Evolutionary conservation across 768 basidiomycete genomes (phyloP).

Genomic region (Chalciporus pseudorubinellus): DNA sequence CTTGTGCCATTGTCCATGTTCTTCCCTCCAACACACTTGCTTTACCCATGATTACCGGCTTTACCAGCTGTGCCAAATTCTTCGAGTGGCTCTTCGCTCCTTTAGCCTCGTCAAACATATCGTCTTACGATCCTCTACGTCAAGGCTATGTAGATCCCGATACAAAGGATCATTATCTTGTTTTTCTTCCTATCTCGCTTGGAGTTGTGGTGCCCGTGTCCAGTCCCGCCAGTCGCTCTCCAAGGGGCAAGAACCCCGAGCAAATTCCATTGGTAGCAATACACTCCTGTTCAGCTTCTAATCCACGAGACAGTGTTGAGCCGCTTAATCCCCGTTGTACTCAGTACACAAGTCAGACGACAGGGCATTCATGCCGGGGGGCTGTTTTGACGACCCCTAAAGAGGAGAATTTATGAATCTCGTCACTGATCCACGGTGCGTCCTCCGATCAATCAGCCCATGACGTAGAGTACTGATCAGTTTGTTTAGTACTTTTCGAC

Average conservation of each 20-base stretch:
- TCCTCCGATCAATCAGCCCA: no score
- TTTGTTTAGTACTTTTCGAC: no score
- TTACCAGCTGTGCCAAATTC: background rate
- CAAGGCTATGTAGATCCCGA: background rate
- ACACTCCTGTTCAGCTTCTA: background rate
- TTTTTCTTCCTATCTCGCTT: slow-evolving; percentile 2
- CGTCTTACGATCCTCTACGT: slow-evolving; percentile 1
- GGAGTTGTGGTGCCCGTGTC: background rate
- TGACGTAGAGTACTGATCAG: no score
- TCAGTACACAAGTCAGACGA: background rate
- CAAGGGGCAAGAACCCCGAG: background rate
- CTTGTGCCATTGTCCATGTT: background rate
- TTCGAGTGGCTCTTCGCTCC: background rate
- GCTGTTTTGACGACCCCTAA: no score
- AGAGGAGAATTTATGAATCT: background rate
- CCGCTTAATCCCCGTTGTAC: background rate
- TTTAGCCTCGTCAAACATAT: background rate
- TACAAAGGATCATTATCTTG: background rate
- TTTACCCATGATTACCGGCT: background rate
- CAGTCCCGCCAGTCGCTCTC: background rate
- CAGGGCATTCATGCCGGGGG: background rate
- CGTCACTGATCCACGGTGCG: background rate
- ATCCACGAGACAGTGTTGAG: background rate
- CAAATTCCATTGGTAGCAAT: background rate
- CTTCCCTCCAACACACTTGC: background rate